A percentile compares a stretch with the other conserved stretches of the same genome.
These are phyloP conservation scores for Adenanthera pavonina DNA, from an alignment of 306 rosid genomes.

Conservation along the genomic window DNA sequence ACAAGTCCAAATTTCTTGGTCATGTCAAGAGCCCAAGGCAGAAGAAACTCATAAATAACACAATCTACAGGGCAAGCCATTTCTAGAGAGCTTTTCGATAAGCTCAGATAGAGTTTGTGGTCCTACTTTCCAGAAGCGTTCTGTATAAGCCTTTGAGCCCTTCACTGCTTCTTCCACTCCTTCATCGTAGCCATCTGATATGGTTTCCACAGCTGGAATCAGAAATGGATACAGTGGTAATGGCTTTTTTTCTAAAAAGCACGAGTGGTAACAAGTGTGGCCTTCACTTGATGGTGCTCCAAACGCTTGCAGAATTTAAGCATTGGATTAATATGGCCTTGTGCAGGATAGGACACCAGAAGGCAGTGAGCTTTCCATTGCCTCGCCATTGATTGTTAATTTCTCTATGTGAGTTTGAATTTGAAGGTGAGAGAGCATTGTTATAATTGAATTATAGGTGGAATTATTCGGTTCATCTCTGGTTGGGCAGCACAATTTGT, in stretches of 20 bases:
- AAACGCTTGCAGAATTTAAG: background rate
- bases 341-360: background rate
- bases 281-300: background rate
- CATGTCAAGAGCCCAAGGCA: constrained; percentile 10
- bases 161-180: background rate
- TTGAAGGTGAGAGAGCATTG: background rate
- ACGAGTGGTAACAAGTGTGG: background rate
- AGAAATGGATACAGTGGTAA: background rate
- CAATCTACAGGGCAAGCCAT: background rate
- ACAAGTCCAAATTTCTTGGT: background rate
- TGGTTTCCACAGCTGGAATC: background rate
- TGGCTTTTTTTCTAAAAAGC: background rate
- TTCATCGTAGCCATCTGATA: background rate
- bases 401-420: too few species aligned
- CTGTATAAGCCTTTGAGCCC: background rate
- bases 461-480: too few species aligned
- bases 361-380: constrained; percentile 21
- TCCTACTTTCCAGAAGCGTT: background rate
- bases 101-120: background rate
- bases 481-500: too few species aligned
- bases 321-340: constrained; percentile 10
- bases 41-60: background rate
- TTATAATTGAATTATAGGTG: too few species aligned
- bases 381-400: constrained; percentile 8
- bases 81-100: background rate